Conservation (phyloP, 2,329 filamentous ascomycete species). For the Nemania serpens region DNA sequence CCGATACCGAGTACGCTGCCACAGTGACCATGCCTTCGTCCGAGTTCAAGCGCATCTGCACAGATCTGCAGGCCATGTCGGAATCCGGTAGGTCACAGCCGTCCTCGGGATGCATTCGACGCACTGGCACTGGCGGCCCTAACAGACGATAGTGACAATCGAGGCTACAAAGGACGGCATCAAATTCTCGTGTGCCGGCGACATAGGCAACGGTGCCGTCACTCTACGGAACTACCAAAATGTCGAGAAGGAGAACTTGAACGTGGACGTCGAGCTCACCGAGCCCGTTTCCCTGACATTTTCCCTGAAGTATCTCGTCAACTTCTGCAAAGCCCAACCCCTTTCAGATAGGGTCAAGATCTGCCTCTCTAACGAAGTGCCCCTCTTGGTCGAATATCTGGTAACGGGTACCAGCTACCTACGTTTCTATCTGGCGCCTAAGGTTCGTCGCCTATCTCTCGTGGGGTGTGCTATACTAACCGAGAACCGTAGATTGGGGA, state of each 20-base stretch:
- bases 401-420: conserved; percentile 83
- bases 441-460: conserved; percentile 64
- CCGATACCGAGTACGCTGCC: conserved; percentile 96
- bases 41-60: conserved; percentile 95
- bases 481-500: conserved; percentile 65
- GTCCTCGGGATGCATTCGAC: neutral
- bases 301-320: conserved; percentile 98
- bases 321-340: conserved; percentile 97
- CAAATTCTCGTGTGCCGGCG: conserved; percentile 90
- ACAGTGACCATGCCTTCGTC: conserved; percentile 84
- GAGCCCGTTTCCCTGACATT: conserved; percentile 96
- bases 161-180: conserved; percentile 97
- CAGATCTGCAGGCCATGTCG: conserved; percentile 87
- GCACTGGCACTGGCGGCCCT: conserved; percentile 1
- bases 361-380: conserved; percentile 94
- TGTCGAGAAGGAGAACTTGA: conserved; percentile 84
- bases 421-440: conserved; percentile 96
- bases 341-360: conserved; percentile 85
- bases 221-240: conserved; percentile 87
- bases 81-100: conserved; percentile 76
- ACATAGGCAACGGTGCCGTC: conserved; percentile 94
- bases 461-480: conserved; percentile 42
- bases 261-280: conserved; percentile 85
- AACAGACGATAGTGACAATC: conserved; percentile 71
- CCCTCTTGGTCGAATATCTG: conserved; percentile 90